These are phyloP conservation scores for Verticillium zaregamsianum DNA, from an alignment of 2,329 filamentous ascomycete species.

Conservation along the genomic window DNA sequence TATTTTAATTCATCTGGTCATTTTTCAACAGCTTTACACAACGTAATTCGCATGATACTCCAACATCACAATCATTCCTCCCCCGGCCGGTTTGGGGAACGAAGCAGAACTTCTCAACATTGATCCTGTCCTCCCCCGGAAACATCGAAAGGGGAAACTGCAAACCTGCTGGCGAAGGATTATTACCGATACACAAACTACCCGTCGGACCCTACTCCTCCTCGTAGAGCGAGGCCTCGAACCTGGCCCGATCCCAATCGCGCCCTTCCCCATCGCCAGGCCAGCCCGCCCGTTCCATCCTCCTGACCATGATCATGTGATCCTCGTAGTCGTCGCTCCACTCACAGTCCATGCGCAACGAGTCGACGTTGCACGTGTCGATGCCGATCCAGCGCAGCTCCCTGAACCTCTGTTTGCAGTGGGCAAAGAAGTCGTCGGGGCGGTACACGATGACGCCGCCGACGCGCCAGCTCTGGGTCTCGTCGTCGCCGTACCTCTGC, in stretches of 20 bases:
- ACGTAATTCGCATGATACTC: too few relatives aligned
- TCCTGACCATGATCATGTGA: slow-evolving; percentile 4
- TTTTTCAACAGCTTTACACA: too few relatives aligned
- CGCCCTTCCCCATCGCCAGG: slow-evolving; percentile 7
- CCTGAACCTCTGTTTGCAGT: slow-evolving; percentile 9
- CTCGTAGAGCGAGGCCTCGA: neutral
- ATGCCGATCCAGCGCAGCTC: slow-evolving; percentile 8
- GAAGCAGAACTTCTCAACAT: too few relatives aligned
- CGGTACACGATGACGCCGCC: slow-evolving; percentile 6
- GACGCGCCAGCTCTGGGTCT: neutral
- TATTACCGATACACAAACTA: too few relatives aligned
- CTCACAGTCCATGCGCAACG: slow-evolving; percentile 2
- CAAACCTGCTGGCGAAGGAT: too few relatives aligned
- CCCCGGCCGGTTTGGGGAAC: too few relatives aligned
- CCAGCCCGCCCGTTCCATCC: slow-evolving; percentile 10
- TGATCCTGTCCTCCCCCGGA: too few relatives aligned
- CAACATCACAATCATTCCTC: too few relatives aligned
- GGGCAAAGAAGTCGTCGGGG: slow-evolving; percentile 8
- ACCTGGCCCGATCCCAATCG: slow-evolving; percentile 7
- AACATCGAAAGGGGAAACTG: too few relatives aligned
- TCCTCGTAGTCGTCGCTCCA: slow-evolving; percentile 2
- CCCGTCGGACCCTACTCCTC: too few relatives aligned
- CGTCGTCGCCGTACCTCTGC: neutral
- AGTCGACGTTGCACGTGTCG: neutral
- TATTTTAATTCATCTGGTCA: too few relatives aligned